Conservation (phyloP, 352 stramenopile species). For the Blastocystis sp. region DNA sequence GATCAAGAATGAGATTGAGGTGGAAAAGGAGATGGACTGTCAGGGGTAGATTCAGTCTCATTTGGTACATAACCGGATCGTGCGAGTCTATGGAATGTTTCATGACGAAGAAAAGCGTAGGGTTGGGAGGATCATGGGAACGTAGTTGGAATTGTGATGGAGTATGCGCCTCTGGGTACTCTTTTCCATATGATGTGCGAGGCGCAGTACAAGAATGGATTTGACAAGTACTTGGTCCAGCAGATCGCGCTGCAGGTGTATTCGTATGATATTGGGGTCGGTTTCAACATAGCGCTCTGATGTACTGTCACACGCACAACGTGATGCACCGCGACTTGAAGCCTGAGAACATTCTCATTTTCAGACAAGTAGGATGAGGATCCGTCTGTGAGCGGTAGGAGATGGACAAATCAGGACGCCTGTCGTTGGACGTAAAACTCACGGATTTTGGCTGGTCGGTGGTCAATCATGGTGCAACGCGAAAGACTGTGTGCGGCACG, state of each 20-base stretch:
- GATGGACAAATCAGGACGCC: background rate
- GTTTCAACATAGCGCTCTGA: background rate
- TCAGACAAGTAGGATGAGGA: background rate
- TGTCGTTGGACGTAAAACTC: constrained; percentile 18
- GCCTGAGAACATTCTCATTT: constrained; percentile 64
- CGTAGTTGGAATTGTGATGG: constrained; percentile 51
- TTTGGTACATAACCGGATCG: constrained; percentile 16
- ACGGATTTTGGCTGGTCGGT: constrained; percentile 38
- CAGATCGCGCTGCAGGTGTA: constrained; percentile 23
- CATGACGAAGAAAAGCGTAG: background rate
- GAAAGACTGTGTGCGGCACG: constrained; percentile 12
- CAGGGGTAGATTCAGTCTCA: constrained; percentile 23
- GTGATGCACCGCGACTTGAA: constrained; percentile 74
- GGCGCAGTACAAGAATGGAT: background rate
- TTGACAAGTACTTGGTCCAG: background rate
- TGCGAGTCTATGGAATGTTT: constrained; percentile 2
- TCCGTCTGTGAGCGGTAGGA: background rate
- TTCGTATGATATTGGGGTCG: background rate
- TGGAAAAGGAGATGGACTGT: background rate
- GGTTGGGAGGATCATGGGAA: no score
- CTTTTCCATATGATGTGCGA: constrained; percentile 29
- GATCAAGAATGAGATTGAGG: constrained; percentile 34
- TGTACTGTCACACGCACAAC: constrained; percentile 43
- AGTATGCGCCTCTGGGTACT: constrained; percentile 26
- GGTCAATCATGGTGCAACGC: background rate